Base-by-base conservation (phyloP, 2,329 filamentous ascomycete species). In the Fusarium penzigii region DNA sequence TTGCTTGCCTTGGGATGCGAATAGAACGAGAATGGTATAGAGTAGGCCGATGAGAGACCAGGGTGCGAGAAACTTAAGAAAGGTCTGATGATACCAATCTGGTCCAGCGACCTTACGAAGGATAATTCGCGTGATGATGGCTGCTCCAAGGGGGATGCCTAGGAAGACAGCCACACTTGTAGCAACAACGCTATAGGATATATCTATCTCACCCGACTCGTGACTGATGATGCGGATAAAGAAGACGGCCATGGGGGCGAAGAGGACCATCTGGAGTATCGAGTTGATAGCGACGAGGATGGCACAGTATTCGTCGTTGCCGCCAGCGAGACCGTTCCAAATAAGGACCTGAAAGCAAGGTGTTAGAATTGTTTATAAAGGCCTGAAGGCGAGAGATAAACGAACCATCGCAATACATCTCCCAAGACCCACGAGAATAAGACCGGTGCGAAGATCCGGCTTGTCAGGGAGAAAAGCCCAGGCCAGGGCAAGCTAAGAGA, bases 21-120 rank as follows among this genome's bases (percentile, higher is more conserved):
- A 96, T 4, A 96, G 78, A 1, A 95, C 85, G 10, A 94, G 70
- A 61, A 96, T 93, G 2, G 90, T 96, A 75, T 92, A 96, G 2
- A 96, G 75, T 9, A 96, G 78, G 1, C 91, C 91, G 58, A 96
- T 82, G 4, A 96, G 78, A 0, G 89, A 92, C 78, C 83, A 87
- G 0, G 90, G 91, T 1, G 84, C 80, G 5, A 84, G 77, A 67
- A 80, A 86, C 29, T 79, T 81, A 17, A 95, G 70, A 68, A 95
- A 93, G 6, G 80, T 76, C 6, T 75, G 66, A 38, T 89, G 78
- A 67, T 92, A 95, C 76, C 81, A 86, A 2, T 73, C 71, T 4
- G 78, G 69, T 6, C 84, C 81, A 11, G 81, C 68, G 2, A 85
- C 39, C 1, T 64, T 70, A 6, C 84, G 80, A 12, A 95, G 70